Conservation (phyloP, 164 flowering plant genomes). For the Macadamia tetraphylla region DNA sequence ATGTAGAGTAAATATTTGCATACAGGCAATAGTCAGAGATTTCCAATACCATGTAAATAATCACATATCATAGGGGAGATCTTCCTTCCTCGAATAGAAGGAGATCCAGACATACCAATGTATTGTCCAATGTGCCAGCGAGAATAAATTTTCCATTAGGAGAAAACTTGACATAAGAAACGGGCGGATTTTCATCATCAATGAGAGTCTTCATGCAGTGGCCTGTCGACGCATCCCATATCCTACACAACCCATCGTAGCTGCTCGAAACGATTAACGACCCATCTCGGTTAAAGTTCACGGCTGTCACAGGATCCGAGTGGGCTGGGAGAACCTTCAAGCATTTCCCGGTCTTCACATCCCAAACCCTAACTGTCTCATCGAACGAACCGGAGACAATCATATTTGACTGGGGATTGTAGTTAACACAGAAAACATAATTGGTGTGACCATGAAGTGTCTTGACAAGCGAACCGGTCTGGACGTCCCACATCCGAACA, state of each 20-base stretch:
- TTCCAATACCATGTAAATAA: too few species aligned
- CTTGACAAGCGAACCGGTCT: constrained; percentile 49
- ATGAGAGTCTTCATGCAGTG: constrained; percentile 96
- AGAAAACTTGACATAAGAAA: constrained; percentile 80
- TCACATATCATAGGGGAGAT: too few species aligned
- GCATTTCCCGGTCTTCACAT: constrained; percentile 83
- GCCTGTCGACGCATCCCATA: constrained; percentile 93
- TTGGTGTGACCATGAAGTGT: constrained; percentile 87
- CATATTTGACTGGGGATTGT: constrained; percentile 88
- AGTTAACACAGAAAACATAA: constrained; percentile 84
- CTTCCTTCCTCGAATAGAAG: too few species aligned
- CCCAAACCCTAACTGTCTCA: constrained; percentile 97
- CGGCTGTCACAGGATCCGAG: constrained; percentile 92
- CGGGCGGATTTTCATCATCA: constrained; percentile 95
- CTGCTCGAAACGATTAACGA: constrained; percentile 77
- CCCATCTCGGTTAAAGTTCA: constrained; percentile 68
- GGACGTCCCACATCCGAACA: constrained; percentile 70
- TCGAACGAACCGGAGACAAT: constrained; percentile 86
- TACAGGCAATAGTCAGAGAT: too few species aligned
- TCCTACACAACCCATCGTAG: constrained; percentile 88
- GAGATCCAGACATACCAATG: constrained; percentile 49
- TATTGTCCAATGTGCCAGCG: constrained; percentile 84
- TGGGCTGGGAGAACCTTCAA: constrained; percentile 91
- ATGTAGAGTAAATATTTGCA: too few species aligned
- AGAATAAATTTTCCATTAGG: constrained; percentile 95